A percentile compares a stretch with the other conserved stretches of the same genome.
Conservation (phyloP, 164 flowering plant genomes). For the Macadamia integrifolia region DNA sequence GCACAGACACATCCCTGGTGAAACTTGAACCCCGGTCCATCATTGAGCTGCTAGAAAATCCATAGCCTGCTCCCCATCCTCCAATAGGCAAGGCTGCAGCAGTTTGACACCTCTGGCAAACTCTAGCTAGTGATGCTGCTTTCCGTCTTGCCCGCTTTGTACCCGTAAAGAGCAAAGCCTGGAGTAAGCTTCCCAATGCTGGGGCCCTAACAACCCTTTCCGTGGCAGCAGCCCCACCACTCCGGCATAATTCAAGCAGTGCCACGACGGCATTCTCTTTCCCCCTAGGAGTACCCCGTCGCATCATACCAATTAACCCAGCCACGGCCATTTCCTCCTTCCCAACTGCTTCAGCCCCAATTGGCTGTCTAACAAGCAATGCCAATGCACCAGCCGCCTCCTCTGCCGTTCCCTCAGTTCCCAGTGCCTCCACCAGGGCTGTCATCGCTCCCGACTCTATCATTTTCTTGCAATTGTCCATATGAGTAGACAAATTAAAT, state of each 20-base stretch:
- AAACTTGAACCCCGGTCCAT: slow-evolving; percentile 41
- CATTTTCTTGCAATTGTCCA: slow-evolving; percentile 59
- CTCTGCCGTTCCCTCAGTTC: slow-evolving; percentile 73
- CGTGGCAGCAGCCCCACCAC: slow-evolving; percentile 65
- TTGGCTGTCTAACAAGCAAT: slow-evolving; percentile 63
- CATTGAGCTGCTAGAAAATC: slow-evolving; percentile 46
- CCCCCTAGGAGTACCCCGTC: slow-evolving; percentile 80
- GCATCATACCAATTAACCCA: slow-evolving; percentile 72
- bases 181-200: slow-evolving; percentile 66
- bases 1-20: slow-evolving; percentile 43
- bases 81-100: slow-evolving; percentile 51
- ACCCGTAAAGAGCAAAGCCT: slow-evolving; percentile 61
- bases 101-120: slow-evolving; percentile 67
- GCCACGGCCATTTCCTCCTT: slow-evolving; percentile 59
- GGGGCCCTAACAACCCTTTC: slow-evolving; percentile 68
- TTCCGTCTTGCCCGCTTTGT: slow-evolving; percentile 88
- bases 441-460: slow-evolving; percentile 65
- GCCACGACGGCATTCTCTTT: slow-evolving; percentile 93
- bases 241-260: slow-evolving; percentile 72
- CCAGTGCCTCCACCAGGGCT: slow-evolving; percentile 57
- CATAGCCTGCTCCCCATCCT: slow-evolving; percentile 50
- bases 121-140: slow-evolving; percentile 91
- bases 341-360: slow-evolving; percentile 69
- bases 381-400: slow-evolving; percentile 90
- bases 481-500: slow-evolving; percentile 74